Evolutionary conservation across 2,329 filamentous ascomycete species (phyloP), one percentile per base, ranked within the genome.

Genomic region (Colletotrichum tropicale): DNA sequence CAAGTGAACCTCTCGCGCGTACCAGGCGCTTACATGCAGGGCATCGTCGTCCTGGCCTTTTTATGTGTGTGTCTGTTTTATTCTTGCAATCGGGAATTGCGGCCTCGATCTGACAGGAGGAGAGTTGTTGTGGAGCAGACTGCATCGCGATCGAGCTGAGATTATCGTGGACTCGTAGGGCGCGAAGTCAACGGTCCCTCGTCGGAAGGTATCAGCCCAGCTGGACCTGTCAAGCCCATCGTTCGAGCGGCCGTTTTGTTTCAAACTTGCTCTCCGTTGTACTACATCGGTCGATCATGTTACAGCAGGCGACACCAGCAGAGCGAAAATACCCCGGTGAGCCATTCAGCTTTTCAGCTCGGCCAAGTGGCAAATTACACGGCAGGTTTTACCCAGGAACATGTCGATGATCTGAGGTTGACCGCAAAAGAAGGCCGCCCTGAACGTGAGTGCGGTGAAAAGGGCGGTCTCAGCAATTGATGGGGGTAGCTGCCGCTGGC

Each of bases 231-330:
- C 62, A 60, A 32, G n/a, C n/a, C 56, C 48, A 48, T 34, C 21
- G n/a, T 43, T 36, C 34, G 36, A 38, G 43, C 58, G 70, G 60
- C 74, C 58, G 66, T 74, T 76, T 58, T 21, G 62, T 72, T 73
- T 58, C 70, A 65, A 68, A 34, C 18, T 21, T 36, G 15, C 30
- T 61, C 34, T 48, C 43, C 43, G 18, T 32, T 12, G 30, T 26
- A 30, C 48, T 13, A 58, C 18, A 64, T 74, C 58, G 24, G 71
- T 18, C 66, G 66, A 74, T 74, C 71, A 65, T 56, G 32, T 32
- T 43, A 60, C 66, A 58, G 61, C 34, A 66, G 62, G 18, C 28
- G 43, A 64, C 36, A 9, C n/a, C 62, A 52, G 21, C 16, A 16
- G 62, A 52, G 15, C 21, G 13, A 52, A 48, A 32, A 64, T 38